Percentiles rank a stretch among this genome's conserved stretches.
These are phyloP conservation scores for Coniferiporia sulphurascens DNA, from an alignment of 1,284 basidiomycete genomes.

Conservation along the genomic window DNA sequence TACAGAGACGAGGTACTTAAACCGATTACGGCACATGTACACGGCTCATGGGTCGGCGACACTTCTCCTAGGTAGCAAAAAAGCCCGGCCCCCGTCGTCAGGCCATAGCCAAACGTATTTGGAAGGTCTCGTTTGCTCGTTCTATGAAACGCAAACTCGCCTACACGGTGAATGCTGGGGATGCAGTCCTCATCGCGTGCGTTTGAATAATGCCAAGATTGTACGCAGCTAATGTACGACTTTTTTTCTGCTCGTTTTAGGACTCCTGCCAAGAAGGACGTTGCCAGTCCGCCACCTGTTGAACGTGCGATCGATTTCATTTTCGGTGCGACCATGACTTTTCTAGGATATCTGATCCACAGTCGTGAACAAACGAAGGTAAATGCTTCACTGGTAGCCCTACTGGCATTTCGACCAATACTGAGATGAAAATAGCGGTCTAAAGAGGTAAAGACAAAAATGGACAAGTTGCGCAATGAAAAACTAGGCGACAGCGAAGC, in stretches of 20 bases:
- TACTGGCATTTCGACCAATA: background rate
- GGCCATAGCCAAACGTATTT: background rate
- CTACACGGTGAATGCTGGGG: conserved; percentile 12
- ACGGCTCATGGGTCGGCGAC: background rate
- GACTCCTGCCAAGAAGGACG: conserved; percentile 5
- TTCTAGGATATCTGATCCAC: background rate
- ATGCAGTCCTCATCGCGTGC: conserved; percentile 8
- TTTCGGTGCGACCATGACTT: background rate
- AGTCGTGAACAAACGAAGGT: conserved; percentile 4
- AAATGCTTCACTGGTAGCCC: background rate
- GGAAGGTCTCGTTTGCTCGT: background rate
- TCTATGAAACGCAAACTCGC: conserved; percentile 7
- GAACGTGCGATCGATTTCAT: conserved; percentile 6
- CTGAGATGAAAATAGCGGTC: background rate
- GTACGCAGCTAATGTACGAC: no score
- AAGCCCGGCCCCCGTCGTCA: background rate
- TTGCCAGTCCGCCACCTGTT: background rate
- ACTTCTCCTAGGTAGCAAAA: background rate
- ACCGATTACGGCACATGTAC: background rate
- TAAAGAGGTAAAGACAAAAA: background rate
- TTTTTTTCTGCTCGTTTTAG: background rate
- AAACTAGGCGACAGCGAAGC: conserved; percentile 5
- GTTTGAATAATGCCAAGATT: background rate
- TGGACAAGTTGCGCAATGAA: conserved; percentile 1
- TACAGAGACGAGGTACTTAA: conserved; percentile 4